Base-by-base conservation (phyloP, 1,284 basidiomycete species). In the Caloboletus inedulis region DNA sequence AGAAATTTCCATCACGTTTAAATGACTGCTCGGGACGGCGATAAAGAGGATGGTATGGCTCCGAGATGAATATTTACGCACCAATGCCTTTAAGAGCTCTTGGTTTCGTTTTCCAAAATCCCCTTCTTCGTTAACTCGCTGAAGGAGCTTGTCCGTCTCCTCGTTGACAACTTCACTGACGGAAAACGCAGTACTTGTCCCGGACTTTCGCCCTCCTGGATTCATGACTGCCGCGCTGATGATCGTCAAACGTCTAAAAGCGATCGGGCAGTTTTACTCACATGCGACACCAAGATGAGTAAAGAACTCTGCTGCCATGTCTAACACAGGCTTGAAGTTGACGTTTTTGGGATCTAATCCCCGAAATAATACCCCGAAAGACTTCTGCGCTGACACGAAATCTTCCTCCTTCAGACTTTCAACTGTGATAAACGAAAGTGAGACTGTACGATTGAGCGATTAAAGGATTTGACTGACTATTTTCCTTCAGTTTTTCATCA, bases 281-380 rank as follows among this genome's bases (percentile, higher is more conserved):
- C 47, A 39, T n/a, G 35, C 40, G 10, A 54, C 18, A 37, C 53
- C 39, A 35, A 55, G 31, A 33, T 41, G 54, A 23, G 31, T 35
- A 16, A 56, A 44, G 21, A 51, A 51, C 19, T 55, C 41, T 0
- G n/a, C 36, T 19, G 53, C 23, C 45, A 55, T 44, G 23, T 30
- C 7, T 23, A 37, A 37, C 25, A 54, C 4, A 25, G 42, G 51
- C 16, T 23, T 1, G 19, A 54, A 41, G 27, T 53, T 4, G n/a
- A 54, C 4, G 12, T 19, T 3, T 9, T 34, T 16, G 30, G 34
- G 29, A 33, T 54, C 34, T 33, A 52, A 47, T 13, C 18, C 40
- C n/a, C 1, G 29, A 54, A 33, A 54, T 23, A 54, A 47, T 5
- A 30, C 12, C 10, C 12, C 29, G 29, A 30, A 30, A 13, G 29